phyloP scores from a whole-genome alignment of 768 basidiomycete species.

The Termitomyces bulborhizus region DNA sequence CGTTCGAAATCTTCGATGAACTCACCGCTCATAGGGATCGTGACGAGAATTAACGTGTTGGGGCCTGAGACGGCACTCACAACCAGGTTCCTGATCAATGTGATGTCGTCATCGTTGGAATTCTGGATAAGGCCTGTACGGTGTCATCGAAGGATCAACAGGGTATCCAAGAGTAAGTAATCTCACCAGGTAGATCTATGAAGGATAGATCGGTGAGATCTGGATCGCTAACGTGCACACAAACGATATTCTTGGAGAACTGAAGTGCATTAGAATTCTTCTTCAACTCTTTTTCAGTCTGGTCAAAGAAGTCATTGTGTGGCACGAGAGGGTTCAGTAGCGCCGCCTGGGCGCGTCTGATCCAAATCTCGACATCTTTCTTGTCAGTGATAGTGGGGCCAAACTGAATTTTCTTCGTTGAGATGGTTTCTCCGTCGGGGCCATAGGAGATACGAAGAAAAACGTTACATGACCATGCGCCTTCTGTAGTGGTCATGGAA shows the following conservation, averaged over 20 bases:
- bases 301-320: slow-evolving; percentile 17
- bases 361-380: slow-evolving; percentile 39
- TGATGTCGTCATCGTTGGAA: slow-evolving; percentile 28
- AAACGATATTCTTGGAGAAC: slow-evolving; percentile 49
- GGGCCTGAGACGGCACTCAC: slow-evolving; percentile 36
- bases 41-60: slow-evolving; percentile 59
- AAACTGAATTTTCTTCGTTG: slow-evolving; percentile 24
- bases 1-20: background rate
- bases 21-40: slow-evolving; percentile 60
- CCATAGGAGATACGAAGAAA: slow-evolving; percentile 25
- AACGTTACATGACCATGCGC: slow-evolving; percentile 39
- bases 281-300: slow-evolving; percentile 19
- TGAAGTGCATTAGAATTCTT: slow-evolving; percentile 7
- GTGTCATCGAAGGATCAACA: slow-evolving; percentile 11
- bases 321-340: slow-evolving; percentile 39
- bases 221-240: slow-evolving; percentile 39
- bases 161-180: slow-evolving; percentile 6
- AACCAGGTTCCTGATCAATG: slow-evolving; percentile 43
- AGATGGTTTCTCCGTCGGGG: slow-evolving; percentile 18
- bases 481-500: slow-evolving; percentile 33
- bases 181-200: slow-evolving; percentile 47
- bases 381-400: slow-evolving; percentile 35
- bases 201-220: slow-evolving; percentile 42
- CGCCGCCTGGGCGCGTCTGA: slow-evolving; percentile 57
- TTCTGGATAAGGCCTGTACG: slow-evolving; percentile 54